phyloP scores from a whole-genome alignment of 345 rosid genomes.

The Citrus mangshanensis region DNA sequence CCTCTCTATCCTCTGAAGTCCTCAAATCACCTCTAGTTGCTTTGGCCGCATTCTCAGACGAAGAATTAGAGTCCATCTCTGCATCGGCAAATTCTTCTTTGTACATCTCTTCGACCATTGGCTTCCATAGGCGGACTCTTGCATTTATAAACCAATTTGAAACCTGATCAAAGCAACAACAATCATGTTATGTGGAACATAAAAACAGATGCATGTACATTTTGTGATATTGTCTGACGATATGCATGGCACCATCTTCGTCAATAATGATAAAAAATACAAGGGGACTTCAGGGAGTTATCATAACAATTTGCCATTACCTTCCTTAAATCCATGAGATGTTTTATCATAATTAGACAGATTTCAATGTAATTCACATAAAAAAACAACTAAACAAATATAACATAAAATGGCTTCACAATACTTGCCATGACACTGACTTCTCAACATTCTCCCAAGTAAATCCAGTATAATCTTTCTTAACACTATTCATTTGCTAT shows the following conservation, averaged over 20 bases:
- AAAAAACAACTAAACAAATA: background rate
- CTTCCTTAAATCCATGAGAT: background rate
- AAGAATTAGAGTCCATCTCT: slow-evolving; percentile 69
- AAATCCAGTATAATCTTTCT: background rate
- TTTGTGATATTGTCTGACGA: background rate
- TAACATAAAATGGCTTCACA: background rate
- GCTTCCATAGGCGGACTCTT: slow-evolving; percentile 98
- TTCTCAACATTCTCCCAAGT: background rate
- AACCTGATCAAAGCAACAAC: slow-evolving; percentile 44
- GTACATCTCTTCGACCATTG: slow-evolving; percentile 99
- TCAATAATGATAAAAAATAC: background rate
- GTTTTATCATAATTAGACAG: background rate
- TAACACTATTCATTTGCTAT: background rate
- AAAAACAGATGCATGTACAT: background rate
- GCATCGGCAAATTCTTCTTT: slow-evolving; percentile 83
- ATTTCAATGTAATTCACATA: background rate
- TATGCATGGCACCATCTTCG: background rate
- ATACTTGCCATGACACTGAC: background rate
- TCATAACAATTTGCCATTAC: background rate
- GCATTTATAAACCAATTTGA: slow-evolving; percentile 99
- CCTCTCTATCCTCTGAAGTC: slow-evolving; percentile 40
- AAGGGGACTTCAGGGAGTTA: background rate
- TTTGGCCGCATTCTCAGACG: slow-evolving; percentile 59
- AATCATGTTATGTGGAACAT: background rate
- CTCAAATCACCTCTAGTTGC: slow-evolving; percentile 25